phyloP scores from a whole-genome alignment of 257 asterid species.

The Capsicum chinense region DNA sequence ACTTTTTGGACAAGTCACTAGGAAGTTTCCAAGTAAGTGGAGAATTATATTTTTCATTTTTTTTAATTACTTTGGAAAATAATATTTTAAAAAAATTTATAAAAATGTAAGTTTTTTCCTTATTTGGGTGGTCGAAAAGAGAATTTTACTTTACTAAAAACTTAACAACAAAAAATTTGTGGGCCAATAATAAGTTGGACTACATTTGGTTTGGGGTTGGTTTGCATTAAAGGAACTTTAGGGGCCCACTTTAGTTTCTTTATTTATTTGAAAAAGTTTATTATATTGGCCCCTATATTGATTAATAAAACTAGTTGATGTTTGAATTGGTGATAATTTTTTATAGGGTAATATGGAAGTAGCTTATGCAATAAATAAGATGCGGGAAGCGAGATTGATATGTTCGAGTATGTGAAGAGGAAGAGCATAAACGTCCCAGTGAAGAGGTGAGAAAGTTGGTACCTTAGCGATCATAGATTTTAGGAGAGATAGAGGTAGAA shows the following conservation, averaged over 20 bases:
- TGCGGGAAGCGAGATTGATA: background rate
- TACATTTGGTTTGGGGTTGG: conserved; percentile 1
- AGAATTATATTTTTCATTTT: background rate
- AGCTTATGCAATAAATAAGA: background rate
- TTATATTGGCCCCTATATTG: background rate
- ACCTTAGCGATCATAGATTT: background rate
- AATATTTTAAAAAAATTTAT: no score
- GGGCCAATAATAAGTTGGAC: background rate
- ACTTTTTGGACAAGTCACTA: background rate
- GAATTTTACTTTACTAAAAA: background rate
- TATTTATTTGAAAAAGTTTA: background rate
- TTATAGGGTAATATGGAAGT: background rate
- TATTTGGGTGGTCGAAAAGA: background rate
- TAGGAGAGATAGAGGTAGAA: background rate
- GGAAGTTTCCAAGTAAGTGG: background rate
- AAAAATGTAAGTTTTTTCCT: background rate
- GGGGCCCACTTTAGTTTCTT: background rate
- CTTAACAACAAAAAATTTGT: background rate
- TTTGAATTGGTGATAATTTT: background rate
- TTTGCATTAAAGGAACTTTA: background rate
- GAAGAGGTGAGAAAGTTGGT: background rate
- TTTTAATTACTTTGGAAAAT: background rate
- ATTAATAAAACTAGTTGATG: conserved; percentile 3
- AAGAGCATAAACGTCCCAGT: accelerated
- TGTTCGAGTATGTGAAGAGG: background rate